These are phyloP conservation scores for Maudiozyma humilis DNA, from an alignment of 1,139 yeast species.

Conservation along the genomic window DNA sequence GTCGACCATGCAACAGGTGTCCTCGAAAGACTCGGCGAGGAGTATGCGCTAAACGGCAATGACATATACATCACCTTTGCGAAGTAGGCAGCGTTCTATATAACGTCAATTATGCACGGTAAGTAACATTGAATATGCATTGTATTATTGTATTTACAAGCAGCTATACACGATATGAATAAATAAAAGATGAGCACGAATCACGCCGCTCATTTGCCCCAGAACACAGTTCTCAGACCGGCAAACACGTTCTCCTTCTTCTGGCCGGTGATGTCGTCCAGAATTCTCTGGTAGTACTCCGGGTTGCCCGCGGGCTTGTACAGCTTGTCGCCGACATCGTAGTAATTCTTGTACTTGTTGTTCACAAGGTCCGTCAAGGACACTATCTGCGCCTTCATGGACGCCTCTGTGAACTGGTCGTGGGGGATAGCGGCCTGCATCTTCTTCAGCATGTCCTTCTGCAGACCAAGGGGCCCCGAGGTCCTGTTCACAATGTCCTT, in stretches of 20 bases:
- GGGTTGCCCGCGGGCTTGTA: conserved; percentile 78
- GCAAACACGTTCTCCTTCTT: conserved; percentile 55
- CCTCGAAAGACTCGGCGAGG: conserved; percentile 33
- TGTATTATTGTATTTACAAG: conserved; percentile 1
- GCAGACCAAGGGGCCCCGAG: conserved; percentile 30
- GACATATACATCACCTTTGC: conserved; percentile 24
- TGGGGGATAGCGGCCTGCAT: conserved; percentile 35
- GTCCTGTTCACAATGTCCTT: conserved; percentile 31
- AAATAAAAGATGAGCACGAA: background rate
- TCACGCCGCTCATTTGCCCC: conserved; percentile 43
- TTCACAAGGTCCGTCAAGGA: conserved; percentile 51
- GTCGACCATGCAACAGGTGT: conserved; percentile 44
- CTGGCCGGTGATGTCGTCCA: conserved; percentile 67
- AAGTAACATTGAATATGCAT: conserved; percentile 2
- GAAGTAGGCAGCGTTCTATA: conserved; percentile 11
- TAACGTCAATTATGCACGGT: background rate
- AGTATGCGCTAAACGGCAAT: conserved; percentile 18
- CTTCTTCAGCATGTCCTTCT: conserved; percentile 29
- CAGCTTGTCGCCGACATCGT: conserved; percentile 57
- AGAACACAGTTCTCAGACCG: conserved; percentile 61
- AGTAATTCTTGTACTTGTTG: conserved; percentile 57
- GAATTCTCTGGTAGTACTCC: conserved; percentile 59
- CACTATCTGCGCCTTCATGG: conserved; percentile 51
- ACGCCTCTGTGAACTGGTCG: conserved; percentile 39
- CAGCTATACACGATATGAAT: background rate